These are phyloP conservation scores for Rhizopogon salebrosus DNA, from an alignment of 768 basidiomycete genomes.

Conservation along the genomic window DNA sequence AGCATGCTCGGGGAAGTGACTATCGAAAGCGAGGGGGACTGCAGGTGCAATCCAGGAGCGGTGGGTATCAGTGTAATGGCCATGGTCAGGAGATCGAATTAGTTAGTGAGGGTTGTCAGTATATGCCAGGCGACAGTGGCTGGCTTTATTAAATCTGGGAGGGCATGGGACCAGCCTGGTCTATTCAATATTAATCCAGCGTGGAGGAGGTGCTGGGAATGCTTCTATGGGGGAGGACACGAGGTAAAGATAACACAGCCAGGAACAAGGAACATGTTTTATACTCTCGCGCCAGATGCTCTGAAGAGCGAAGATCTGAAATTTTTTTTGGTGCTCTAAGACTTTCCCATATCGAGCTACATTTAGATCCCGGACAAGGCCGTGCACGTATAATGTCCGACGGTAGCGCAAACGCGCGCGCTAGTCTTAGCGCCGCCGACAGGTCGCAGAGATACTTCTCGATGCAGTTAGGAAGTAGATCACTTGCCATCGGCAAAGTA, in stretches of 20 bases:
- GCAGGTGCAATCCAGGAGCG: background rate
- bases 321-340: no score
- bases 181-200: background rate
- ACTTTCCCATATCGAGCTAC: no score
- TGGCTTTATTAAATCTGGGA: background rate
- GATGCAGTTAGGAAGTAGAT: no score
- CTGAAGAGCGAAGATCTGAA: no score
- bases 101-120: background rate
- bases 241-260: background rate
- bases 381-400: no score
- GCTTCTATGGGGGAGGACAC: background rate
- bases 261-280: background rate
- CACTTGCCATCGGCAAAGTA: no score
- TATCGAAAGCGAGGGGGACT: background rate
- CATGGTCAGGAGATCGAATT: background rate
- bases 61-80: background rate
- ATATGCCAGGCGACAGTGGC: background rate
- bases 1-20: background rate
- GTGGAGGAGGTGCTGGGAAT: background rate
- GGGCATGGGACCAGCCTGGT: background rate
- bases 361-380: no score
- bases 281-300: no score
- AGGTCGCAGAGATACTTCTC: no score
- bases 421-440: no score
- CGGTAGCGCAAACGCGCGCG: no score